Conservation (phyloP, 805 yeast genomes). For the Metschnikowia drakensbergensis region DNA sequence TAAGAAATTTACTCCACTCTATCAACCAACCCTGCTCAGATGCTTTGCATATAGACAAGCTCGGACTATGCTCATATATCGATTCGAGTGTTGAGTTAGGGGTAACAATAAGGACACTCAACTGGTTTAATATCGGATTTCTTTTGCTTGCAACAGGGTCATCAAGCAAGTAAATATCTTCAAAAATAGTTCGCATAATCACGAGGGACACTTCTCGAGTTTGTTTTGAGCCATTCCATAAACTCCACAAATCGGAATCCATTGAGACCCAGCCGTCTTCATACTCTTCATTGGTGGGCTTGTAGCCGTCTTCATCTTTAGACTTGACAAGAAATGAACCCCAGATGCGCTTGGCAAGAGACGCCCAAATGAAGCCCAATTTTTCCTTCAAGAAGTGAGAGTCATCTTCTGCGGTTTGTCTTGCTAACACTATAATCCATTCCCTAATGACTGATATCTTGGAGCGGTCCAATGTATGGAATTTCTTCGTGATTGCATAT, state of each 20-base stretch:
- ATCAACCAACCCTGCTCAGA: conserved; percentile 82
- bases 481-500: conserved; percentile 59
- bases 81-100: conserved; percentile 60
- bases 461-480: conserved; percentile 49
- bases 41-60: conserved; percentile 60
- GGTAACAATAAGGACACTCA: conserved; percentile 79
- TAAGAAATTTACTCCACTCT: conserved; percentile 53
- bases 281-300: conserved; percentile 39
- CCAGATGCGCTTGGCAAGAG: conserved; percentile 88
- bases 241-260: conserved; percentile 70
- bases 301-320: conserved; percentile 25
- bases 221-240: conserved; percentile 66
- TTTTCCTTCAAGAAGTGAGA: conserved; percentile 91
- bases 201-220: conserved; percentile 75
- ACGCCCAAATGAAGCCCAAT: conserved; percentile 86
- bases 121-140: conserved; percentile 69
- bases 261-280: conserved; percentile 77
- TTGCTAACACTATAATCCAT: conserved; percentile 81
- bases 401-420: conserved; percentile 55
- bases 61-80: conserved; percentile 63
- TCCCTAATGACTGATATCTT: conserved; percentile 66
- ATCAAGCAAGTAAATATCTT: conserved; percentile 86
- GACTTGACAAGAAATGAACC: conserved; percentile 58
- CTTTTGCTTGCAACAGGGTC: conserved; percentile 87
- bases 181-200: conserved; percentile 82